Evolutionary conservation across 345 rosid genomes (phyloP), one percentile per base, ranked within the genome.

Genomic region (Nephelium lappaceum): DNA sequence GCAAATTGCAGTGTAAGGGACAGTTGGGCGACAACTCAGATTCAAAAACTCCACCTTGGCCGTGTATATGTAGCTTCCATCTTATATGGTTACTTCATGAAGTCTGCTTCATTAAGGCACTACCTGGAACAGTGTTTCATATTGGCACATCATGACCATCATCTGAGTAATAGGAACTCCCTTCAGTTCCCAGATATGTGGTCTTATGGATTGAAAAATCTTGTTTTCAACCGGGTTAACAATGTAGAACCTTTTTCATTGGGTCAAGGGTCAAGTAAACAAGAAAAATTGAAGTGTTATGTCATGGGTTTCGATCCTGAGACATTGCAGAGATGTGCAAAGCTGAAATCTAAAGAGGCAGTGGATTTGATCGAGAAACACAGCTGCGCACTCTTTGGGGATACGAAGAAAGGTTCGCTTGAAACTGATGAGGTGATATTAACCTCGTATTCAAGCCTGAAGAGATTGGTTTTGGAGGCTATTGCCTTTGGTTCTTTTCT

Each of bases 401-500:
- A 91, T 9, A 92, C 80, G 57, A 81, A 83, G 25, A 73, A 73
- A 8, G 85, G 84, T 47, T 55, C 58, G 38, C 68, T 79, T 6
- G 77, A 70, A 43, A 77, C 71, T 0, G 93, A 87, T 73, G 91
- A 88, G 80, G 77, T 87, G 49, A 88, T 96, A 3, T 66, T 82
- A 73, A 89, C 99, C 53, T 94, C 99, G 0, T 96, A 89, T 81
- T 91, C 92, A 15, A 96, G 97, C 84, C 49, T 96, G 82, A 96
- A 89, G 89, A 89, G 99, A 43, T 82, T 96, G 87, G 91, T 93
- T 72, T 77, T 93, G 27, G 99, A 96, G 79, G 99, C 99, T 41
- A 90, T 93, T 36, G 98, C 98, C 42, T 96, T 96, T 71, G 99
- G 99, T 64, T 87, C 89, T 61, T 96, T 96, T 77, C 92, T 96